These are phyloP conservation scores for Grifola frondosa DNA, from an alignment of 1,284 basidiomycete species.

Conservation along the genomic window DNA sequence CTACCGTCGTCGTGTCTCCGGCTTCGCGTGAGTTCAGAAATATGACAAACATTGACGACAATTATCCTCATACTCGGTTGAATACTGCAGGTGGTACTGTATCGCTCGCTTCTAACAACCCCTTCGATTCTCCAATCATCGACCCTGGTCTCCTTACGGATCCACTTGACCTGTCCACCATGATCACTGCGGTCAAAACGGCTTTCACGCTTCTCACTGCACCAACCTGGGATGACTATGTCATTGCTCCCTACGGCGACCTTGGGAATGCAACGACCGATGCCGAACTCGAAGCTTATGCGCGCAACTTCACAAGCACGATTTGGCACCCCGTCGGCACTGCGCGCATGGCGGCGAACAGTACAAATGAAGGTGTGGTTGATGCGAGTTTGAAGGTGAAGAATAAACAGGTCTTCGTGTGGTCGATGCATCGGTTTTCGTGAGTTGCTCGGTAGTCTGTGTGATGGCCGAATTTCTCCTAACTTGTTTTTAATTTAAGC, in stretches of 20 bases:
- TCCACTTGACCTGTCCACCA: slow-evolving; percentile 11
- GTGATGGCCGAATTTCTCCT: background rate
- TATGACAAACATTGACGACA: no score
- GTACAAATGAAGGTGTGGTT: slow-evolving; percentile 39
- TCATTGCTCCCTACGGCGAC: slow-evolving; percentile 7
- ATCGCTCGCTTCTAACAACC: slow-evolving; percentile 15
- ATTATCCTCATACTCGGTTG: no score
- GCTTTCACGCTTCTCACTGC: slow-evolving; percentile 3
- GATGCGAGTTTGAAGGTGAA: slow-evolving; percentile 54
- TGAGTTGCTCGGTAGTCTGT: slow-evolving; percentile 4
- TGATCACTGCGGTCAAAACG: slow-evolving; percentile 11
- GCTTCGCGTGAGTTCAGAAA: slow-evolving; percentile 19
- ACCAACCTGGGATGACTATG: slow-evolving; percentile 7
- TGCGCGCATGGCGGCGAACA: slow-evolving; percentile 24
- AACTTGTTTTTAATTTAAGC: slow-evolving; percentile 2
- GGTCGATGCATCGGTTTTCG: slow-evolving; percentile 22
- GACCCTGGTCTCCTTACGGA: slow-evolving; percentile 17
- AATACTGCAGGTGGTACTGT: slow-evolving; percentile 26
- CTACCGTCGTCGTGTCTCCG: slow-evolving; percentile 22
- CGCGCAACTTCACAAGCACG: slow-evolving; percentile 18
- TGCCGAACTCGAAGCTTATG: slow-evolving; percentile 19
- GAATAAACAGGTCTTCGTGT: slow-evolving; percentile 20
- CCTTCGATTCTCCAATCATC: slow-evolving; percentile 21
- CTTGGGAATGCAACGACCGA: slow-evolving; percentile 19
- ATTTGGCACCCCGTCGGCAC: slow-evolving; percentile 29